Evolutionary conservation across 305 asterid genomes (phyloP).

Genomic region (Rubia peregrina): DNA sequence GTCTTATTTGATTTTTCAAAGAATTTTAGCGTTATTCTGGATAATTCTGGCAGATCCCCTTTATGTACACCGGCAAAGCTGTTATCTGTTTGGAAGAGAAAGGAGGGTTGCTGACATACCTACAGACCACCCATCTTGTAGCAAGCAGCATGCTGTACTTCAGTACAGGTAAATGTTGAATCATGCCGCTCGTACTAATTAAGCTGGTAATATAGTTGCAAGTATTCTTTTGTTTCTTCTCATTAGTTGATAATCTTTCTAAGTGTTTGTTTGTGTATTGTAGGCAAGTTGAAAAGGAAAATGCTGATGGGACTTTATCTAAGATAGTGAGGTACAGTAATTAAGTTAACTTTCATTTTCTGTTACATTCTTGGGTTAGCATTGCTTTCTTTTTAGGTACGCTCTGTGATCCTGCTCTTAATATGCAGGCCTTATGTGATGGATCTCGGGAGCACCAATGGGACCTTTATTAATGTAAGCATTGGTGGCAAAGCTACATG

Average conservation of each 20-base stretch:
- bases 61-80: conserved; percentile 88
- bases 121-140: conserved; percentile 98
- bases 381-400: neutral
- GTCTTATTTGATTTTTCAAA: neutral
- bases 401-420: conserved; percentile 7
- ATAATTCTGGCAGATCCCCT: conserved; percentile 61
- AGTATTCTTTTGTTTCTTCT: neutral
- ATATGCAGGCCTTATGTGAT: conserved; percentile 73
- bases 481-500: conserved; percentile 3
- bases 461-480: conserved; percentile 82
- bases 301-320: conserved; percentile 57
- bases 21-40: neutral
- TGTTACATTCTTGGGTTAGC: conserved; percentile 7
- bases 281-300: conserved; percentile 72
- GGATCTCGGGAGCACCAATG: conserved; percentile 99
- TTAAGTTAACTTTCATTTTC: conserved; percentile 12
- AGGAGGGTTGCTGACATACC: conserved; percentile 94
- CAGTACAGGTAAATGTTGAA: conserved; percentile 62
- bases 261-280: conserved; percentile 8
- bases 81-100: conserved; percentile 98
- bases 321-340: conserved; percentile 65
- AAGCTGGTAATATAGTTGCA: conserved; percentile 2
- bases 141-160: conserved; percentile 98
- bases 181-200: neutral
- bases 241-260: conserved; percentile 7